phyloP scores from a whole-genome alignment of 2,329 filamentous ascomycete species.

The Tolypocladium tundrense region DNA sequence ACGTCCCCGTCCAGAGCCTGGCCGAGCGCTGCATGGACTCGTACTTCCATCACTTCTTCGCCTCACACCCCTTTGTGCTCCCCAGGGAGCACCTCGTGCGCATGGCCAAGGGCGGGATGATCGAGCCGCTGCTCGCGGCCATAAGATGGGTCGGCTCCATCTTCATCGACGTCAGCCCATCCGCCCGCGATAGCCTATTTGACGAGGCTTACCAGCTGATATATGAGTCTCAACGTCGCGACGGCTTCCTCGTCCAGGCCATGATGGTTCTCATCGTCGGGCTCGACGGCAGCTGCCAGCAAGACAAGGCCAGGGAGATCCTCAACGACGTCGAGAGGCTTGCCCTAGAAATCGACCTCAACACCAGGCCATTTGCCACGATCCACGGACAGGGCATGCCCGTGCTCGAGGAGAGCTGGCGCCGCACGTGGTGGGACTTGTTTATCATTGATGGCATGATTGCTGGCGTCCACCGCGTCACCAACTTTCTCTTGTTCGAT shows the following conservation, averaged over 20 bases:
- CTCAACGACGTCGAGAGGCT: conserved; percentile 59
- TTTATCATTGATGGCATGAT: conserved; percentile 79
- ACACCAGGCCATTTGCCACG: conserved; percentile 56
- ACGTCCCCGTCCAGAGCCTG: conserved; percentile 21
- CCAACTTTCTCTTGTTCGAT: conserved; percentile 60
- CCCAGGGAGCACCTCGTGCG: conserved; percentile 40
- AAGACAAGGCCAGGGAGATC: conserved; percentile 56
- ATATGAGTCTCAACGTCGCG: conserved; percentile 36
- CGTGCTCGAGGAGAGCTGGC: conserved; percentile 71
- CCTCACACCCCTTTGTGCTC: conserved; percentile 47
- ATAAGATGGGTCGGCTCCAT: conserved; percentile 48
- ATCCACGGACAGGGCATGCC: conserved; percentile 53
- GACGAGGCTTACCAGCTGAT: conserved; percentile 47
- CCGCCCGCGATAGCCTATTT: conserved; percentile 35
- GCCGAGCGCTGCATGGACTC: conserved; percentile 45
- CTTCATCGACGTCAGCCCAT: conserved; percentile 37
- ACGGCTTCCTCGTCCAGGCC: conserved; percentile 64
- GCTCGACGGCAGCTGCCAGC: conserved; percentile 66
- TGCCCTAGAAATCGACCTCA: conserved; percentile 67
- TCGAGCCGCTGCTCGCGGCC: conserved; percentile 40
- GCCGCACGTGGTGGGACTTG: conserved; percentile 82
- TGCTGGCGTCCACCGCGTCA: conserved; percentile 65
- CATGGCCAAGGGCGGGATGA: conserved; percentile 34
- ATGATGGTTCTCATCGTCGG: conserved; percentile 67
- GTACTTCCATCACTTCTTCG: conserved; percentile 48